Evolutionary conservation across 2,329 filamentous ascomycete genomes (phyloP), one percentile per base, ranked within the genome.

Genomic region (Colletotrichum limetticola): DNA sequence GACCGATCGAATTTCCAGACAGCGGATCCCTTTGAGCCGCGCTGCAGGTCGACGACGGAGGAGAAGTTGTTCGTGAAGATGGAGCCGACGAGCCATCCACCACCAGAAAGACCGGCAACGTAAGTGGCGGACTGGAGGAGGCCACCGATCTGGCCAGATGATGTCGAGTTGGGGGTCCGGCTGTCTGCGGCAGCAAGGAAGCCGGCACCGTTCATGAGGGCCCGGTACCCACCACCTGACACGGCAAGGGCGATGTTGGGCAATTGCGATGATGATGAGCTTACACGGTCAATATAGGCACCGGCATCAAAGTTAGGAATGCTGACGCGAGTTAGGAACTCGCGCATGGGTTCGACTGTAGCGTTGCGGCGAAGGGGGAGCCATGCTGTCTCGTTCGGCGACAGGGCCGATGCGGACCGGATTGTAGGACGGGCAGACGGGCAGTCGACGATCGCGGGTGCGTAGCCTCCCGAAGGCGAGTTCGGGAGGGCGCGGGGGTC

Each of bases 51-150:
- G 59, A 88, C 82, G 4, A 95, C 88, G 0, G 91, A 91, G 11
- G 91, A 93, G 80, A 95, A 97, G 84, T 97, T 97, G 86, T 98
- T 98, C 77, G 91, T 85, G 79, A 91, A 95, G 11, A 97, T 85
- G 67, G 92, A 94, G n/a, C 94, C 94, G 5, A 97, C 89, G 22
- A 97, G 86, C 95, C 95, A 97, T 64, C 92, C 91, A 66, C 95
- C 95, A 35, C 95, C 95, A 8, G 94, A 96, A 3, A 97, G 86
- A 9, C 94, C 95, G 2, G 94, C 88, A 14, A 97, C 81, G 79
- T 97, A 98, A 0, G 94, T 97, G 0, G 94, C 83, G 3, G 93
- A 88, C 84, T 98, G 95, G 74, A 98, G 85, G 75, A 97, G 83
- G 4, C 95, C 95, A 63, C 95, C 94, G 28, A 98, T 86, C 60